Evolutionary conservation across 2,329 filamentous ascomycete genomes (phyloP).

Genomic region (Podosphaera aphanis): DNA sequence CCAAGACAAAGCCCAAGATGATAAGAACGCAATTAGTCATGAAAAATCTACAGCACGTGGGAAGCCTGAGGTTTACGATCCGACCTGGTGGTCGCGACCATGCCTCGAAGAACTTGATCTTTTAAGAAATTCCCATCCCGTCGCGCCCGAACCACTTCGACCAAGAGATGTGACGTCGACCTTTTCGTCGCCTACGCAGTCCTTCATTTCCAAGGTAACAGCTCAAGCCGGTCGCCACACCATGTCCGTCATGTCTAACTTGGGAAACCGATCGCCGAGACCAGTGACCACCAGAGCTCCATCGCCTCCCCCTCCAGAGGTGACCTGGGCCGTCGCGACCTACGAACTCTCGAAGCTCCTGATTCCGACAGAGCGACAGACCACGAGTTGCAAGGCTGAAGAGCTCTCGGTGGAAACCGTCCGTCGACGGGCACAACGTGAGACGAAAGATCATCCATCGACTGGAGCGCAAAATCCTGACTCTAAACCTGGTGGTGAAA

Average conservation of each 20-base stretch:
- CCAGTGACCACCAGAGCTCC: slow-evolving; percentile 23
- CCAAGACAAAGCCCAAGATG: neutral
- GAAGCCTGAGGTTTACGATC: slow-evolving; percentile 30
- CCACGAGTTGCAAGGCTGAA: slow-evolving; percentile 51
- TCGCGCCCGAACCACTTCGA: slow-evolving; percentile 27
- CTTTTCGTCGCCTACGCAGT: slow-evolving; percentile 70
- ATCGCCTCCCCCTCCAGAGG: slow-evolving; percentile 52
- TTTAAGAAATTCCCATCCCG: slow-evolving; percentile 26
- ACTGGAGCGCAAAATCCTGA: slow-evolving; percentile 17
- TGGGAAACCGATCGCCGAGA: slow-evolving; percentile 17
- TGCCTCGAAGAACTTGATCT: slow-evolving; percentile 48
- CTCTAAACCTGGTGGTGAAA: slow-evolving; percentile 13
- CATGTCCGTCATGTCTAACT: slow-evolving; percentile 28
- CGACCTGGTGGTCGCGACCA: slow-evolving; percentile 44
- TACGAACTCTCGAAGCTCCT: slow-evolving; percentile 64
- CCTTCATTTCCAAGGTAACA: slow-evolving; percentile 61
- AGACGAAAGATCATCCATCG: slow-evolving; percentile 40
- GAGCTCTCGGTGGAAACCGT: slow-evolving; percentile 51
- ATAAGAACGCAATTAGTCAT: neutral
- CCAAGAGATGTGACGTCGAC: slow-evolving; percentile 32
- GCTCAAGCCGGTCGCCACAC: slow-evolving; percentile 38
- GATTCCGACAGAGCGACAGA: slow-evolving; percentile 53
- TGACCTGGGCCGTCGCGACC: slow-evolving; percentile 67
- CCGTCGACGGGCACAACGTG: slow-evolving; percentile 23
- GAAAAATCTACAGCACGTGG: slow-evolving; percentile 4